Conservation (phyloP, 2,329 filamentous ascomycete genomes). For the Davidsoniella virescens region DNA sequence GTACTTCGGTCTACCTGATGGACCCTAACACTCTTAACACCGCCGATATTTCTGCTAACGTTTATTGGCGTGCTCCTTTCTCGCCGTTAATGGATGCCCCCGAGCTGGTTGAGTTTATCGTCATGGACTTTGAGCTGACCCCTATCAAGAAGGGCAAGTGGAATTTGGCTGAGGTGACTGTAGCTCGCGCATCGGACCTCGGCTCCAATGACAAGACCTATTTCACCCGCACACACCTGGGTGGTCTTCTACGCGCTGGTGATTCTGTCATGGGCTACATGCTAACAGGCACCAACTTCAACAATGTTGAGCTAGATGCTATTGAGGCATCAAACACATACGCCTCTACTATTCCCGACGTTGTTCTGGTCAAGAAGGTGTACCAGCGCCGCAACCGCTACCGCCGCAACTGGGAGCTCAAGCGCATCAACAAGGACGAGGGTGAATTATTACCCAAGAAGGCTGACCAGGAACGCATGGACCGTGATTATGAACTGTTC, state of each 20-base stretch:
- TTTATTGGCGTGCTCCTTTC: conserved; percentile 90
- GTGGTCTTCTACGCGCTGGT: conserved; percentile 67
- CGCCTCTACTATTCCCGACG: conserved; percentile 68
- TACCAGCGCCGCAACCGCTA: conserved; percentile 71
- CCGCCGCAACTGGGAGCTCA: conserved; percentile 83
- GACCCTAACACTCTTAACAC: conserved; percentile 86
- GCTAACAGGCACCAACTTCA: conserved; percentile 78
- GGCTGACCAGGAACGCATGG: conserved; percentile 72
- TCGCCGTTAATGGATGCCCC: conserved; percentile 65
- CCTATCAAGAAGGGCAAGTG: conserved; percentile 65
- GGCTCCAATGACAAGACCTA: conserved; percentile 76
- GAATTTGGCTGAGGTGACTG: conserved; percentile 71
- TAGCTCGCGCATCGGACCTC: conserved; percentile 74
- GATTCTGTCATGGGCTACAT: conserved; percentile 94
- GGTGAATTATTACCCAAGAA: conserved; percentile 75
- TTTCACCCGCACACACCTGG: conserved; percentile 80
- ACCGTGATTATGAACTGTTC: conserved; percentile 94
- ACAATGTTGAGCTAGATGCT: conserved; percentile 71
- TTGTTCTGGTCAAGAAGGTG: conserved; percentile 92
- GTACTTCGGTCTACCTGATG: conserved; percentile 75
- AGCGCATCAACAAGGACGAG: conserved; percentile 82
- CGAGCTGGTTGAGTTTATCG: conserved; percentile 78
- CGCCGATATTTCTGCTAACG: conserved; percentile 61
- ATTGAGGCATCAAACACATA: conserved; percentile 66
- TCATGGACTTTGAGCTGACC: conserved; percentile 82